Conservation (phyloP, 2,329 filamentous ascomycete genomes). For the Stromatinia cepivora region DNA sequence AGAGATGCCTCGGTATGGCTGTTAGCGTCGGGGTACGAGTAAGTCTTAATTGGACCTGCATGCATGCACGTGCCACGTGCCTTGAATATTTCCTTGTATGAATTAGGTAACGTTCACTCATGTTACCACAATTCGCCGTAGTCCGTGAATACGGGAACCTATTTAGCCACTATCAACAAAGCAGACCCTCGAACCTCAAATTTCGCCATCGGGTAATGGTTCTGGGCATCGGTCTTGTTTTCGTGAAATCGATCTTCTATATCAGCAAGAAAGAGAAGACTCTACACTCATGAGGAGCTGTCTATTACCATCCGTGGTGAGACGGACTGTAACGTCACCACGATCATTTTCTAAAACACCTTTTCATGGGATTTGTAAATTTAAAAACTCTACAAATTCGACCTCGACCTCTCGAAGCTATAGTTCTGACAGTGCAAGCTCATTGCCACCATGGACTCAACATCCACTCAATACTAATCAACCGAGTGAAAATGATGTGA, state of each 20-base stretch:
- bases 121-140: not conserved
- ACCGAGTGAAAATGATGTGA: not conserved
- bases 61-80: conserved; percentile 7
- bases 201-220: too few species aligned
- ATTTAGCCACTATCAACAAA: not conserved
- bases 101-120: too few species aligned
- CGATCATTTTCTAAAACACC: not conserved
- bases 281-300: conserved; percentile 7
- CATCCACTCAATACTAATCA: conserved; percentile 11
- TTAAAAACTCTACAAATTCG: not conserved
- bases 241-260: not conserved
- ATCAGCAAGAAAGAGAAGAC: not conserved
- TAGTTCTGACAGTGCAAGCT: conserved; percentile 7
- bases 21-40: conserved; percentile 12
- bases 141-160: conserved; percentile 1
- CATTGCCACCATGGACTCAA: conserved; percentile 13
- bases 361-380: not conserved
- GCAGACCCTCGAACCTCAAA: not conserved
- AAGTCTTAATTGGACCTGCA: not conserved
- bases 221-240: too few species aligned
- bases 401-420: conserved; percentile 3
- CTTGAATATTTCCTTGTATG: not conserved
- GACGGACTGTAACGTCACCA: not conserved
- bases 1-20: conserved; percentile 38
- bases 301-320: not conserved